Percentiles rank a stretch among this genome's conserved stretches.
Evolutionary conservation across 371 early-diverging fungal species (phyloP).

Genomic region (Zopfochytrium polystomum): DNA sequence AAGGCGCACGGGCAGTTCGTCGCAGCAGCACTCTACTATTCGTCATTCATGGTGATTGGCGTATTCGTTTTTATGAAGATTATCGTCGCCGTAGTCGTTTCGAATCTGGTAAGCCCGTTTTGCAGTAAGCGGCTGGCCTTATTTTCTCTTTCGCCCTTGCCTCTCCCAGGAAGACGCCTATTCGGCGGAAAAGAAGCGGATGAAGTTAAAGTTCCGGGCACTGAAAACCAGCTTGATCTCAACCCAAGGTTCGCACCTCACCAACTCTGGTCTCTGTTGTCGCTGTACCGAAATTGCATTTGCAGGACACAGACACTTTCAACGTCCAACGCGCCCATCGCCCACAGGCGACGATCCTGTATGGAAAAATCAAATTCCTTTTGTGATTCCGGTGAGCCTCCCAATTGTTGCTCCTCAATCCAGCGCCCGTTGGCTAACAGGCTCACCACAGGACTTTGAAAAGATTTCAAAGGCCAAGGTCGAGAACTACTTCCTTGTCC

Average conservation of each 20-base stretch:
- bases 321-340: conserved; percentile 18
- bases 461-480: conserved; percentile 37
- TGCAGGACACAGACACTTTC: conserved; percentile 22
- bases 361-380: conserved; percentile 41
- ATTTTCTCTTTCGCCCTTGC: background rate
- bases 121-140: background rate
- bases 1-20: conserved; percentile 30
- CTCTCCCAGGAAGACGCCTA: conserved; percentile 36
- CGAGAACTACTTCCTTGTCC: conserved; percentile 38
- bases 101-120: conserved; percentile 38
- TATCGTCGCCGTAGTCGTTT: conserved; percentile 44
- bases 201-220: conserved; percentile 23
- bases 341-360: conserved; percentile 22
- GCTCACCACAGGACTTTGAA: conserved; percentile 29
- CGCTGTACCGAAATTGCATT: background rate
- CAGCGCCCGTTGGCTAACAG: background rate
- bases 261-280: background rate
- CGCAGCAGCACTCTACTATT: conserved; percentile 37
- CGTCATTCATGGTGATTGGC: conserved; percentile 37
- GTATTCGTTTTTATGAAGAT: conserved; percentile 41
- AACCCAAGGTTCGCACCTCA: conserved; percentile 13
- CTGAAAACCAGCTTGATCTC: conserved; percentile 21
- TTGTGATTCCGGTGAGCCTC: conserved; percentile 38
- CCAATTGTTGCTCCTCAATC: background rate
- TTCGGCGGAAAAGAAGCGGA: conserved; percentile 25